Evolutionary conservation across 495 filamentous ascomycete genomes (phyloP).

Genomic region (Margaritispora aquatica): DNA sequence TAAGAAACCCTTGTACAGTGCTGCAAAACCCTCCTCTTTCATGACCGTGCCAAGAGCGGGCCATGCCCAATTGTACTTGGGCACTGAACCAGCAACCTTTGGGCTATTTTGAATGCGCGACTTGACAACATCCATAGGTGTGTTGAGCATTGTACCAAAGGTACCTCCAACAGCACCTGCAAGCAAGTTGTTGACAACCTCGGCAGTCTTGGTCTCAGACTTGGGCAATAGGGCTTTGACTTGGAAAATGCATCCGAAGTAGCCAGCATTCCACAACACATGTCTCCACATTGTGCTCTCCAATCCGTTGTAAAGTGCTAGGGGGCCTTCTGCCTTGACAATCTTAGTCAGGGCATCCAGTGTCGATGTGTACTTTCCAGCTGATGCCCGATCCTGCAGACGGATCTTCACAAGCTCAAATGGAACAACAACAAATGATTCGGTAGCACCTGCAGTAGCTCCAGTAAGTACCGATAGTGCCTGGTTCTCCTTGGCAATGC

Average conservation of each 20-base stretch:
- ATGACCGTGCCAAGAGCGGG: conserved; percentile 76
- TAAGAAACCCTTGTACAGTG: conserved; percentile 95
- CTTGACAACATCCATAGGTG: conserved; percentile 97
- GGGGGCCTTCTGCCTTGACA: conserved; percentile 70
- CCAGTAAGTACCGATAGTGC: conserved; percentile 84
- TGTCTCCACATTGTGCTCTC: conserved; percentile 97
- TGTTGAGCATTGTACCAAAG: conserved; percentile 90
- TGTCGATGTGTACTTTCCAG: conserved; percentile 88
- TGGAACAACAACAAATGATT: conserved; percentile 90
- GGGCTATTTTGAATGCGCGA: conserved; percentile 90
- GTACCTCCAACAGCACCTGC: conserved; percentile 85
- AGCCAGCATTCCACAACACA: conserved; percentile 93
- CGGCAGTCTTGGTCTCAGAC: conserved; percentile 67
- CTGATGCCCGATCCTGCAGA: conserved; percentile 90
- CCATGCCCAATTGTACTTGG: conserved; percentile 99
- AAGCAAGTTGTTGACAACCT: conserved; percentile 81
- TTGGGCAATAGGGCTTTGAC: conserved; percentile 77
- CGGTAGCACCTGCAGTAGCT: conserved; percentile 89
- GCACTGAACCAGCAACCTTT: conserved; percentile 67
- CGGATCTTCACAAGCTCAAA: conserved; percentile 97
- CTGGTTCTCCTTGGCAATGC: conserved; percentile 81
- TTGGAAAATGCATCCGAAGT: conserved; percentile 98
- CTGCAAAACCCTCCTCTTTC: conserved; percentile 87
- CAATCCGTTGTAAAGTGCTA: conserved; percentile 93
- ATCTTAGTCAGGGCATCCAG: conserved; percentile 87